Evolutionary conservation across 345 rosid genomes (phyloP), one percentile per base, ranked within the genome.

Genomic region (Citrus mangshanensis): DNA sequence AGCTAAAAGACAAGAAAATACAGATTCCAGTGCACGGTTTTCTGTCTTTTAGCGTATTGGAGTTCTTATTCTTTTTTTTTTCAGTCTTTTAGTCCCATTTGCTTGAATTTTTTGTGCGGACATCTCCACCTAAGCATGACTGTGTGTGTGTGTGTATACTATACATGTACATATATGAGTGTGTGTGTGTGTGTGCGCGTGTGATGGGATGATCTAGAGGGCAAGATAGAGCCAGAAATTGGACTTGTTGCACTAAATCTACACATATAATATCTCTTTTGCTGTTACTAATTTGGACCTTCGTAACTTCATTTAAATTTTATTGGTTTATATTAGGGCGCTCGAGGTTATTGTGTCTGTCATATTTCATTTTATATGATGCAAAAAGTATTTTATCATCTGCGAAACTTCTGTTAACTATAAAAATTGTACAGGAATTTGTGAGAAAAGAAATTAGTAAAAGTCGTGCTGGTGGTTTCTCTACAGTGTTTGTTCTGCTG

Each of bases 391-490:
- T 27, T 5, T 40, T 68, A 18, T 40, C 55, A 24, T 68, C 49
- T 14, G 14, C 3, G 22, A 13, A 24, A 68, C 32, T 68, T 40
- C 21, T 18, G 6, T 9, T 40, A 68, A 14, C n/a, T 5, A 21
- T 21, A 76, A 30, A 14, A 58, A 9, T 72, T 51, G 22, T 55
- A 76, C 95, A 91, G 98, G 93, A 93, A 60, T 54, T 87, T 84
- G 66, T 90, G 83, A 88, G 83, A 85, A 90, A 78, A 82, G 90
- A 86, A 78, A 70, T 81, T 21, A 82, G 88, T 84, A 87, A 76
- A 76, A 90, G 80, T 46, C 84, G 77, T 61, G 66, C 80, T 0
- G 87, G 87, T n/a, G 85, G 92, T 65, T 71, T 84, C 82, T 85
- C 96, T 34, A 38, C 89, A 63, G 30, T 84, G 71, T 71, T 88